Conservation (phyloP, 345 rosid genomes). For the Acer campestre region DNA sequence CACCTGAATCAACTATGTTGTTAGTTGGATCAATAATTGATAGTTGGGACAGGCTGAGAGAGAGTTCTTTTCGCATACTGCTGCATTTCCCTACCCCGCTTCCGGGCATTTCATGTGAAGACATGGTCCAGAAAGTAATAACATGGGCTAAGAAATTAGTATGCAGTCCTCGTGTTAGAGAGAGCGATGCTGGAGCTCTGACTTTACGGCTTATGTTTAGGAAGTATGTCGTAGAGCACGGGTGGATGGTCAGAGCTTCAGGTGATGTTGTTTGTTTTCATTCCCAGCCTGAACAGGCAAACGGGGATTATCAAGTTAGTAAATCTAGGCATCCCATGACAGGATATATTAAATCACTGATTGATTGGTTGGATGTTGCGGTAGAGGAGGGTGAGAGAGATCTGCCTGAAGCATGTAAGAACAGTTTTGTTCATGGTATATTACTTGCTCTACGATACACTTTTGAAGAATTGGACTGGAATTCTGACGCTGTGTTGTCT, state of each 20-base stretch:
- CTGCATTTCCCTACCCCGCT: conserved; percentile 88
- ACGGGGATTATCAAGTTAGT: conserved; percentile 34
- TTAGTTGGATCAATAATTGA: conserved; percentile 90
- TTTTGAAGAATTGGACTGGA: conserved; percentile 96
- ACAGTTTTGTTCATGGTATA: conserved; percentile 93
- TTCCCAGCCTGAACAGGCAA: conserved; percentile 35
- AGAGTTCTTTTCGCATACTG: conserved; percentile 85
- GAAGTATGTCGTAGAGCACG: conserved; percentile 86
- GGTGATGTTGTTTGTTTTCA: conserved; percentile 50
- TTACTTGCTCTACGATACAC: conserved; percentile 85
- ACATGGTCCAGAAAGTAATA: conserved; percentile 65
- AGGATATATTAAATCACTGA: conserved; percentile 68
- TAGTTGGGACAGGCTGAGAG: conserved; percentile 97
- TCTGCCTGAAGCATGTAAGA: conserved; percentile 82
- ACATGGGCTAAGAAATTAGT: conserved; percentile 85
- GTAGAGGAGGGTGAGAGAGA: conserved; percentile 81
- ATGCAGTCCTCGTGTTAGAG: conserved; percentile 96
- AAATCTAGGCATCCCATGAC: conserved; percentile 54
- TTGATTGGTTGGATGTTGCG: conserved; percentile 73
- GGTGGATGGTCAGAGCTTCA: conserved; percentile 72
- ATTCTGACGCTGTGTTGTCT: conserved; percentile 59
- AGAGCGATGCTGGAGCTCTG: conserved; percentile 96
- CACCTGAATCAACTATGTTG: conserved; percentile 73
- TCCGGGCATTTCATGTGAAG: conserved; percentile 79
- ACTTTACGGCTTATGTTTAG: conserved; percentile 80